A percentile compares a stretch with the other conserved stretches of the same genome.
phyloP scores from a whole-genome alignment of 768 basidiomycete species.

The Suillus weaverae region DNA sequence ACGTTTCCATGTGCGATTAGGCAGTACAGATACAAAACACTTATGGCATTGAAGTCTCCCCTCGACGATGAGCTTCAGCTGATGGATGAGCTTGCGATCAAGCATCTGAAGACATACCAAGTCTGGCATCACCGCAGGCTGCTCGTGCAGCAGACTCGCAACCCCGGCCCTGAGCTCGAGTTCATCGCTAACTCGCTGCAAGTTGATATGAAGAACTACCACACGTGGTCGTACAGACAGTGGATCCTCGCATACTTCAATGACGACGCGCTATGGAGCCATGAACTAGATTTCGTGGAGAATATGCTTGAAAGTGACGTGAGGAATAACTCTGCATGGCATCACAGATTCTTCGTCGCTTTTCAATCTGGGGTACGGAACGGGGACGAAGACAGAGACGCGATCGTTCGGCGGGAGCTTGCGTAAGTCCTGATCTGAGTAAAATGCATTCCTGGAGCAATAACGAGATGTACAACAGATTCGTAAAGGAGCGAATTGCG shows the following conservation, averaged over 20 bases:
- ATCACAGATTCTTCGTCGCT: slow-evolving; percentile 89
- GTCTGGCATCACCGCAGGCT: slow-evolving; percentile 95
- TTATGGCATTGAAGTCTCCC: slow-evolving; percentile 63
- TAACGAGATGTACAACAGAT: slow-evolving; percentile 44
- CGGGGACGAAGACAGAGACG: slow-evolving; percentile 61
- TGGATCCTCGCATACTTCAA: slow-evolving; percentile 90
- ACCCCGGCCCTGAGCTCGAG: slow-evolving; percentile 65
- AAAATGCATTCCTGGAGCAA: background rate
- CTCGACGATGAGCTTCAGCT: slow-evolving; percentile 77
- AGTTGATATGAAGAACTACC: slow-evolving; percentile 93
- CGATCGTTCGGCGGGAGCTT: slow-evolving; percentile 67
- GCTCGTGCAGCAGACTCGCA: slow-evolving; percentile 56
- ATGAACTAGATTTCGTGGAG: slow-evolving; percentile 77
- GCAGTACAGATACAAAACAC: slow-evolving; percentile 93
- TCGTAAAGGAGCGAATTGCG: slow-evolving; percentile 79
- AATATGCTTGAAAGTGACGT: slow-evolving; percentile 71
- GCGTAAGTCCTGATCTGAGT: slow-evolving; percentile 52
- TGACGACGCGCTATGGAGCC: slow-evolving; percentile 65
- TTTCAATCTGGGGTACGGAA: slow-evolving; percentile 64
- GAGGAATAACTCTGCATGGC: slow-evolving; percentile 97
- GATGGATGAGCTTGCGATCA: slow-evolving; percentile 85
- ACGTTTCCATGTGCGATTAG: slow-evolving; percentile 39
- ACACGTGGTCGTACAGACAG: slow-evolving; percentile 98
- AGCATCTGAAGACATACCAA: slow-evolving; percentile 93
- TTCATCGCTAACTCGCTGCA: slow-evolving; percentile 76